phyloP scores from a whole-genome alignment of 2,329 filamentous ascomycete genomes.

The Fusarium pseudocircinatum region DNA sequence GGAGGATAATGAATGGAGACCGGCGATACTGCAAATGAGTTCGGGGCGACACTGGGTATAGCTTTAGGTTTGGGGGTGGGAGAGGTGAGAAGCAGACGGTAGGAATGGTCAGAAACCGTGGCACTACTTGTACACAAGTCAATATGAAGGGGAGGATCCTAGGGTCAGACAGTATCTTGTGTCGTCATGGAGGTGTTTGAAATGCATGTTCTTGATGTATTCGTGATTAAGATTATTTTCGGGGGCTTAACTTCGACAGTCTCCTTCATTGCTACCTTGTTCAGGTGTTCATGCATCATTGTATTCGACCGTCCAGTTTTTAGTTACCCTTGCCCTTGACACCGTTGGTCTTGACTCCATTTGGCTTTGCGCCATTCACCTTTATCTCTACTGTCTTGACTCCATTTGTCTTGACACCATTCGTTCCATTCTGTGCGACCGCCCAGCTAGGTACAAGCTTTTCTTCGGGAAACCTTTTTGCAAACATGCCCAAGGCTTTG shows the following conservation, averaged over 20 bases:
- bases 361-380: background rate
- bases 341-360: background rate
- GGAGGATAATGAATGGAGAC: background rate
- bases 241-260: background rate
- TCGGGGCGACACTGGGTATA: background rate
- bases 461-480: conserved; percentile 74
- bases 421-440: conserved; percentile 2
- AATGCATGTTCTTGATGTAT: background rate
- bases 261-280: background rate
- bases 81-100: background rate
- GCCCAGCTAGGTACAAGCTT: conserved; percentile 52
- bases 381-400: background rate
- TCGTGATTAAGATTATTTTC: background rate
- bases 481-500: conserved; percentile 92
- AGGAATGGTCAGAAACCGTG: too few species aligned
- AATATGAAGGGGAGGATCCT: background rate
- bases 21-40: background rate
- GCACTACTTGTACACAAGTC: background rate
- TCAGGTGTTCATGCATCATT: background rate
- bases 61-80: background rate
- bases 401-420: background rate
- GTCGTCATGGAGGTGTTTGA: background rate
- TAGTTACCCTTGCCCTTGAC: background rate
- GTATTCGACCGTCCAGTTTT: background rate
- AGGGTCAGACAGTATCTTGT: background rate